Evolutionary conservation across 108 stramenopile species (phyloP).

Genomic region (Aurantiochytrium sp.): DNA sequence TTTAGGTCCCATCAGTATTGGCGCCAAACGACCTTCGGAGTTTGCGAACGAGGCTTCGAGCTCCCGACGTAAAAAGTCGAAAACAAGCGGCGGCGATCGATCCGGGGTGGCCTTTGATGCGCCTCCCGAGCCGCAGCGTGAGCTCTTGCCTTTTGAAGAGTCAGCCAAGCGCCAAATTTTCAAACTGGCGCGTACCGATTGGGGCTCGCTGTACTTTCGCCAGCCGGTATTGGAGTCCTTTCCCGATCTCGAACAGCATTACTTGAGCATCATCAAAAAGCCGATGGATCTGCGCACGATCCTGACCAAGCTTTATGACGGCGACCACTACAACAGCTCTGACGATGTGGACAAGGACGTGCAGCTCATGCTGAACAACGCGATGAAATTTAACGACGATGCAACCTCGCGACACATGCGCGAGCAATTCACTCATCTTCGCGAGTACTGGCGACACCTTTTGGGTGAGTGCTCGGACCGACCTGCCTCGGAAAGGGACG

Average conservation of each 20-base stretch:
- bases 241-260: not conserved
- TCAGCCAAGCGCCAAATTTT: not conserved
- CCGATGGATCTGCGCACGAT: constrained; percentile 14
- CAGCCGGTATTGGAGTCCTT: not conserved
- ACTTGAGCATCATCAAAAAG: not conserved
- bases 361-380: not conserved
- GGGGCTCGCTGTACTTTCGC: not conserved
- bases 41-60: not conserved
- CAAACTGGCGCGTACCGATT: not conserved
- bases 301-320: not conserved
- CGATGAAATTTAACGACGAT: not conserved
- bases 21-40: not conserved
- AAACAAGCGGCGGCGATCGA: not conserved
- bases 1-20: not conserved
- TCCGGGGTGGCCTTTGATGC: not conserved
- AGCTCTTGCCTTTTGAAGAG: not conserved
- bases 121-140: not conserved
- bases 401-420: not conserved
- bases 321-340: not conserved
- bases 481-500: not conserved
- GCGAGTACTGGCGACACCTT: not conserved
- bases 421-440: not conserved
- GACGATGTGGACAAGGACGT: constrained; percentile 10
- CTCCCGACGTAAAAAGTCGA: not conserved
- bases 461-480: not conserved